Percentiles rank a stretch among this genome's conserved stretches.
Evolutionary conservation across 2,329 filamentous ascomycete genomes (phyloP).

Genomic region (Trichoderma atroviride): DNA sequence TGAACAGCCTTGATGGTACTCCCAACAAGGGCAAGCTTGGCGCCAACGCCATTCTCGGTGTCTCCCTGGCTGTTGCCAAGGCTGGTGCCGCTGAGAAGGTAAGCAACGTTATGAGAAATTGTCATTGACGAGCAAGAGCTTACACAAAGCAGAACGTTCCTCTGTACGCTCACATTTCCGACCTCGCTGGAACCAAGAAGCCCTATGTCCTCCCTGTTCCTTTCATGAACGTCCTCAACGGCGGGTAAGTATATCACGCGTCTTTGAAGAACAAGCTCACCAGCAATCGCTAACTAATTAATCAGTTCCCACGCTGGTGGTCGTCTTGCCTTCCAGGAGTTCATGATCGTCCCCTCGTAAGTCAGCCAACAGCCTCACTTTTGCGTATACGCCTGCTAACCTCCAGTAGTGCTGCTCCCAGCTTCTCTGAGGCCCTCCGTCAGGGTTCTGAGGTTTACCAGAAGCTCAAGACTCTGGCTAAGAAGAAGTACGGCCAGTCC

Average conservation of each 20-base stretch:
- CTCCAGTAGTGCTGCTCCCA: constrained; percentile 68
- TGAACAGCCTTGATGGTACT: constrained; percentile 82
- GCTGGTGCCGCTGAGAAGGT: constrained; percentile 86
- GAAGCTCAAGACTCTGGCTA: constrained; percentile 91
- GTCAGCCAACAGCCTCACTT: constrained; percentile 31
- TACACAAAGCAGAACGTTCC: constrained; percentile 63
- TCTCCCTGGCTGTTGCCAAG: constrained; percentile 83
- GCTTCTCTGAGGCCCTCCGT: constrained; percentile 94
- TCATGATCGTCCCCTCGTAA: constrained; percentile 88
- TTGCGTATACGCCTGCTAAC: constrained; percentile 22
- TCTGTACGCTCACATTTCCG: constrained; percentile 85
- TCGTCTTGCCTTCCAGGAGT: constrained; percentile 92
- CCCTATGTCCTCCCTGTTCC: constrained; percentile 87
- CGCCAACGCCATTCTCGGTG: constrained; percentile 86
- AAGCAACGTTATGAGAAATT: constrained; percentile 25
- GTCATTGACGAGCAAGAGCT: constrained; percentile 14
- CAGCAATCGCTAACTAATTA: constrained; percentile 30
- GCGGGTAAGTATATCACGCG: constrained; percentile 50
- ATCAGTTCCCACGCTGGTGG: constrained; percentile 90
- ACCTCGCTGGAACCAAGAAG: constrained; percentile 88
- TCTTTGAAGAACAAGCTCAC: neutral
- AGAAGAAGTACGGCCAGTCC: constrained; percentile 99
- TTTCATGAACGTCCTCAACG: constrained; percentile 94
- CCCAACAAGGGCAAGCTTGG: constrained; percentile 85
- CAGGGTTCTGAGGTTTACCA: constrained; percentile 98